Evolutionary conservation across 352 stramenopile species (phyloP).

Genomic region (Globisporangium camurandrum): DNA sequence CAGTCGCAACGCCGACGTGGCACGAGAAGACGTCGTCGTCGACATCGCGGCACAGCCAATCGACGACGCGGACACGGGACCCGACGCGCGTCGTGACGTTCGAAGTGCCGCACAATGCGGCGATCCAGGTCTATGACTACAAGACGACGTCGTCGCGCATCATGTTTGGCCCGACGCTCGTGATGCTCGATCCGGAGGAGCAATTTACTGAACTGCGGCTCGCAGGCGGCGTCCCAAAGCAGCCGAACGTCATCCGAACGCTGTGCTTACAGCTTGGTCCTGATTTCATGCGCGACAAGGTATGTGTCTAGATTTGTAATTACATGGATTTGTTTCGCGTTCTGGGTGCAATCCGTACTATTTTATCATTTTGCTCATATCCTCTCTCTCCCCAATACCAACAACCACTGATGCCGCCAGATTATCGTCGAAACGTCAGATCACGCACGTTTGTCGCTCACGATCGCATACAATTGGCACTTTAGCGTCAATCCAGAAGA

Average conservation of each 20-base stretch:
- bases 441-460: slow-evolving; percentile 62
- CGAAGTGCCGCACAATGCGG: slow-evolving; percentile 74
- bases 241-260: slow-evolving; percentile 74
- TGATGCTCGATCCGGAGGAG: slow-evolving; percentile 78
- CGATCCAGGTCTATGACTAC: slow-evolving; percentile 82
- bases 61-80: slow-evolving; percentile 24
- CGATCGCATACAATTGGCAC: slow-evolving; percentile 82
- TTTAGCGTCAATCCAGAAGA: slow-evolving; percentile 56
- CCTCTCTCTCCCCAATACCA: background rate
- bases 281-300: slow-evolving; percentile 78
- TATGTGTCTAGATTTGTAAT: slow-evolving; percentile 4
- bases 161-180: slow-evolving; percentile 67
- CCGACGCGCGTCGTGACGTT: slow-evolving; percentile 67
- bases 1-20: slow-evolving; percentile 2
- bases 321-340: background rate
- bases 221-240: slow-evolving; percentile 57
- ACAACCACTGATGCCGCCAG: slow-evolving; percentile 1
- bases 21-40: background rate
- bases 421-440: slow-evolving; percentile 82
- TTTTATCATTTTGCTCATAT: background rate
- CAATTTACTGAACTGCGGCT: slow-evolving; percentile 78
- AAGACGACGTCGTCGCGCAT: slow-evolving; percentile 77
- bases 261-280: slow-evolving; percentile 72
- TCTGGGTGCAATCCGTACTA: too few relatives aligned
- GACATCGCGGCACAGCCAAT: background rate